These are phyloP conservation scores for Zymoseptoria crescenta DNA, from an alignment of 2,329 filamentous ascomycete species.

Conservation along the genomic window DNA sequence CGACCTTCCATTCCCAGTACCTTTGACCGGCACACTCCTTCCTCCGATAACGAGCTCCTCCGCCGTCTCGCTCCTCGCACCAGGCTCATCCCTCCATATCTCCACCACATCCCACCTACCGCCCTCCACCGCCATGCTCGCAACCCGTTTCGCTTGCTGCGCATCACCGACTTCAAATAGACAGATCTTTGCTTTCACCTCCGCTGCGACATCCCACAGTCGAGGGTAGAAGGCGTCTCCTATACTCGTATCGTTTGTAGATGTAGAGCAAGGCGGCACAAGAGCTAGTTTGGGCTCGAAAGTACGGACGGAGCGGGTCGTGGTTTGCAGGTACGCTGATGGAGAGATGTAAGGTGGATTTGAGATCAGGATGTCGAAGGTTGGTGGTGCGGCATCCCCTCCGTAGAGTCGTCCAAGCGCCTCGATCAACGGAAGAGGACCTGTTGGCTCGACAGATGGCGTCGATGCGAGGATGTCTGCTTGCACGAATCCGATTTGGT, in stretches of 20 bases:
- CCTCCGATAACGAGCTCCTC: conserved; percentile 9
- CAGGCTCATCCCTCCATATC: conserved; percentile 64
- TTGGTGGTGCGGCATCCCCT: not conserved
- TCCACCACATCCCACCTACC: conserved; percentile 43
- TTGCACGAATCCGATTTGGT: conserved; percentile 25
- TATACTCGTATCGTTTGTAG: conserved; percentile 18
- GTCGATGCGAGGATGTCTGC: conserved; percentile 27
- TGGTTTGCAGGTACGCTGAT: conserved; percentile 53
- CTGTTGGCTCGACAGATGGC: not conserved
- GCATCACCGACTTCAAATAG: conserved; percentile 66
- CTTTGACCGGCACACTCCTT: conserved; percentile 26
- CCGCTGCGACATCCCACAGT: conserved; percentile 49
- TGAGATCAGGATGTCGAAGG: conserved; percentile 60
- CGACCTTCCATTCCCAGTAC: conserved; percentile 36
- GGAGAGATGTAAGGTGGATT: conserved; percentile 89
- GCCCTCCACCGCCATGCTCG: conserved; percentile 37
- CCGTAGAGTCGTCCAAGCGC: conserved; percentile 7
- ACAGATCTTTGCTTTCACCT: conserved; percentile 47
- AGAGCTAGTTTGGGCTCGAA: conserved; percentile 77
- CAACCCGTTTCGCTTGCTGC: conserved; percentile 59
- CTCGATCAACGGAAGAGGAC: conserved; percentile 6
- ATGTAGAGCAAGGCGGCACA: conserved; percentile 47
- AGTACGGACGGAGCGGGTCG: conserved; percentile 65
- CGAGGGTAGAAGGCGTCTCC: conserved; percentile 60
- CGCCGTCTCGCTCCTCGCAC: conserved; percentile 14